phyloP scores from a whole-genome alignment of 305 asterid species.

The Solanum aculeatissimum region DNA sequence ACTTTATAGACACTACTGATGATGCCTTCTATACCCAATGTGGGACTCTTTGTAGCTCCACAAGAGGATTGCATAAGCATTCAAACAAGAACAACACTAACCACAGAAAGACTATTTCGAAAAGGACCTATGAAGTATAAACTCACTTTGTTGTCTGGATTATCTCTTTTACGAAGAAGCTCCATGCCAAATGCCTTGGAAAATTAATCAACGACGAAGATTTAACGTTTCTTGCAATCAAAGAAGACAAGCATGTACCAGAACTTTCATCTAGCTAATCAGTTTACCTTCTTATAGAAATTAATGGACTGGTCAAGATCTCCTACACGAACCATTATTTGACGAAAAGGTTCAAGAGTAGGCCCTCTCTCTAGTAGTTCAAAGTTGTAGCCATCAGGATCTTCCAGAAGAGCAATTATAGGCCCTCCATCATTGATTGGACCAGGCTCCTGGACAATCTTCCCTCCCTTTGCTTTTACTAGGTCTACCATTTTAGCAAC shows the following conservation, averaged over 20 bases:
- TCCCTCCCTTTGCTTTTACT: conserved; percentile 34
- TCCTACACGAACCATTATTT: conserved; percentile 47
- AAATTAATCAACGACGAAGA: neutral
- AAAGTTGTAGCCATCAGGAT: conserved; percentile 41
- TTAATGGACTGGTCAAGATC: conserved; percentile 39
- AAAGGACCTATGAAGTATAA: neutral
- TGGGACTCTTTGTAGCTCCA: neutral
- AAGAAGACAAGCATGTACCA: neutral
- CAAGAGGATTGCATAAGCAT: neutral
- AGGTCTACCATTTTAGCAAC: conserved; percentile 27
- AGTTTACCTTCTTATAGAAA: conserved; percentile 33
- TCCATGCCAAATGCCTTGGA: conserved; percentile 45
- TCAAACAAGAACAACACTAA: neutral
- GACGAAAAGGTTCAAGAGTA: conserved; percentile 24
- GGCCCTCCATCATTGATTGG: conserved; percentile 16
- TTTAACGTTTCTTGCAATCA: neutral
- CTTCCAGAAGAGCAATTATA: conserved; percentile 22
- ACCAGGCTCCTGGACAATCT: conserved; percentile 22
- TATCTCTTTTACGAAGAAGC: conserved; percentile 30
- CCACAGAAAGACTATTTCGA: neutral
- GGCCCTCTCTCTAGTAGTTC: conserved; percentile 27
- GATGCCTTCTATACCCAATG: neutral
- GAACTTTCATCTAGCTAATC: neutral
- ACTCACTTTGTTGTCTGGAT: conserved; percentile 35
- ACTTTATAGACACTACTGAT: neutral